Base-by-base conservation (phyloP, 257 asterid species). In the Buddleja alternifolia region DNA sequence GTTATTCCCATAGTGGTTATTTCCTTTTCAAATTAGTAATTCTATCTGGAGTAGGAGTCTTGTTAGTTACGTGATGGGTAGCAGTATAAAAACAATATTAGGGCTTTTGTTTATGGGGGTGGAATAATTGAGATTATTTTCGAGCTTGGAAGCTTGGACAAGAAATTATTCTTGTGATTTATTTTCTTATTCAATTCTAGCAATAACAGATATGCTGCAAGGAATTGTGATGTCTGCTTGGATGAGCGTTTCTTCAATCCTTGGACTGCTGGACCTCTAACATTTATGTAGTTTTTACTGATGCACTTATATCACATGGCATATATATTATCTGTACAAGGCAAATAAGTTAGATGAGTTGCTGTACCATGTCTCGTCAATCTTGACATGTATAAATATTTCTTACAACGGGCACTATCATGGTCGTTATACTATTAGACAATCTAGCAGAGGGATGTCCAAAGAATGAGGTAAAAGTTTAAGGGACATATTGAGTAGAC, bases 381-480 rank as follows among this genome's bases (percentile, higher is more conserved):
- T 47, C 52, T 68, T 68, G 53, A 56, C 67, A 61, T 54, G 32
- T 42, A 41, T 55, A 7, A 21, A 21, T 53, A 25, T 37, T 54
- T 42, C 55, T 17, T 25, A 42, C 17, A 59, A 56, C 6, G 20
- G 14, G 41, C 66, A 55, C 16, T 16, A 24, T 44, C 47, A 57
- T 37, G 19, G 23, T 46, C 41, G 10, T 44, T 20, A 12, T 62
- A 44, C 55, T 62, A 29, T 19, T 4, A 16, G 25, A 42, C 6
- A 23, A 11, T 44, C 55, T 45, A 58, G 48, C 45, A 6, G 17
- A 32, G 11, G 25, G 21, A 63, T 25, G 15, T 45, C 6, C 10
- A 23, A 15, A 7, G 7, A 60, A 17, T 45, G n/a, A 47, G 58
- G 6, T 34, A 11, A 37, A 51, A 16, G 20, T 47, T 45, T 17